These are phyloP conservation scores for Pinus tabuliformis DNA, from an alignment of 75 land plant genomes.

Conservation along the genomic window DNA sequence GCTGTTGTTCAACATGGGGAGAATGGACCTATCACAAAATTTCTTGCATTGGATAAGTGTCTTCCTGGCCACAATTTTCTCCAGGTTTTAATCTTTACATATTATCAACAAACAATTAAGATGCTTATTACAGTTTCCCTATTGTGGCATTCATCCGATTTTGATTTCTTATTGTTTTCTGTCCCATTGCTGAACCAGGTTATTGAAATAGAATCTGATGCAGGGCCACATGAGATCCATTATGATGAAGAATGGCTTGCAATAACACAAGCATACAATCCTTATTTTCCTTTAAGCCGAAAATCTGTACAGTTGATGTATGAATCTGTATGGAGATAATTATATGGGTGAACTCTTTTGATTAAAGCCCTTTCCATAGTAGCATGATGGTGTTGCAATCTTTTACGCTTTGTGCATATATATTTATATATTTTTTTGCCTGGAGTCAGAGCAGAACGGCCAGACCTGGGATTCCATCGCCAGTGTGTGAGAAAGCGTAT, in stretches of 20 bases:
- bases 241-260: conserved; percentile 99
- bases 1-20: conserved; percentile 79
- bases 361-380: background rate
- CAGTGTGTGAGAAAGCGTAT: conserved; percentile 59
- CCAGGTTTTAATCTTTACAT: conserved; percentile 45
- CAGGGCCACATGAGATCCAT: conserved; percentile 66
- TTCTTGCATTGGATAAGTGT: conserved; percentile 95
- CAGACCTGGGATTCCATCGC: conserved; percentile 49
- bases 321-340: conserved; percentile 1
- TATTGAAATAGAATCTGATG: conserved; percentile 68
- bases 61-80: conserved; percentile 75
- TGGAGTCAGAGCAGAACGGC: conserved; percentile 25
- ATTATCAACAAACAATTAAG: background rate
- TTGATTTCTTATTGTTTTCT: background rate
- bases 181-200: conserved; percentile 35
- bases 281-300: conserved; percentile 59
- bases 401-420: background rate
- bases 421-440: conserved; percentile 1
- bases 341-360: conserved; percentile 2
- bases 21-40: conserved; percentile 65
- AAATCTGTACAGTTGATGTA: conserved; percentile 31
- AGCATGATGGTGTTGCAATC: background rate
- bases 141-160: background rate
- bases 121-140: background rate
- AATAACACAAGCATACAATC: conserved; percentile 70